Conservation (phyloP, 2,329 filamentous ascomycete species). For the Fusarium sp. region DNA sequence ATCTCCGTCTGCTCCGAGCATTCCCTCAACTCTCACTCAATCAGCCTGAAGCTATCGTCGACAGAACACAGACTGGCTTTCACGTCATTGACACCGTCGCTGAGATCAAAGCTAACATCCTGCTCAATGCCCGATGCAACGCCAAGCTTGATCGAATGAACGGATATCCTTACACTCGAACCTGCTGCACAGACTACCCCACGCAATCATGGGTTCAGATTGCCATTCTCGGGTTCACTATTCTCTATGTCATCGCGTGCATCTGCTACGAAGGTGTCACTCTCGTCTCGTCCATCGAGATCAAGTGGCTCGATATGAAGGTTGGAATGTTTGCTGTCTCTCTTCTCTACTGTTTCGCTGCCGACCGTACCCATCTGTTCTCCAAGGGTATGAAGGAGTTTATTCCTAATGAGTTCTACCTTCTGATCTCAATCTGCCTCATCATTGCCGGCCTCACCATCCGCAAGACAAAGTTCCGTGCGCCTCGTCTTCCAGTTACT, state of each 20-base stretch:
- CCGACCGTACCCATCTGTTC: constrained; percentile 42
- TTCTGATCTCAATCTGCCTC: constrained; percentile 18
- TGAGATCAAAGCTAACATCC: constrained; percentile 49
- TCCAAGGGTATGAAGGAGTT: constrained; percentile 41
- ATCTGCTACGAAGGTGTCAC: constrained; percentile 24
- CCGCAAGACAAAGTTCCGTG: constrained; percentile 22
- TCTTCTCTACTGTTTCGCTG: constrained; percentile 40
- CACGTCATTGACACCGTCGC: constrained; percentile 45
- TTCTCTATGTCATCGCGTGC: constrained; percentile 30
- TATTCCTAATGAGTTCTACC: constrained; percentile 23
- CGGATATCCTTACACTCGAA: constrained; percentile 56
- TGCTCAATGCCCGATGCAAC: constrained; percentile 64
- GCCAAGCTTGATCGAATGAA: constrained; percentile 44
- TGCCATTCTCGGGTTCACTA: constrained; percentile 29
- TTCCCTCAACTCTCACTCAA: constrained; percentile 33
- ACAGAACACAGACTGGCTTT: constrained; percentile 38
- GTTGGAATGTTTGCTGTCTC: constrained; percentile 39
- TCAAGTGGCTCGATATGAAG: constrained; percentile 34
- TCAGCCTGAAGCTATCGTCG: constrained; percentile 33
- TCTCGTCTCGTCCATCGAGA: constrained; percentile 18
- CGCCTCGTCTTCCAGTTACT: constrained; percentile 8
- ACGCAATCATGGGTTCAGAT: constrained; percentile 32
- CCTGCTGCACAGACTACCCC: constrained; percentile 61
- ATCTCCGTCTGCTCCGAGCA: constrained; percentile 28
- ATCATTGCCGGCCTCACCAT: constrained; percentile 26